phyloP scores from a whole-genome alignment of 495 filamentous ascomycete species.

The Sordaria brevicollis region DNA sequence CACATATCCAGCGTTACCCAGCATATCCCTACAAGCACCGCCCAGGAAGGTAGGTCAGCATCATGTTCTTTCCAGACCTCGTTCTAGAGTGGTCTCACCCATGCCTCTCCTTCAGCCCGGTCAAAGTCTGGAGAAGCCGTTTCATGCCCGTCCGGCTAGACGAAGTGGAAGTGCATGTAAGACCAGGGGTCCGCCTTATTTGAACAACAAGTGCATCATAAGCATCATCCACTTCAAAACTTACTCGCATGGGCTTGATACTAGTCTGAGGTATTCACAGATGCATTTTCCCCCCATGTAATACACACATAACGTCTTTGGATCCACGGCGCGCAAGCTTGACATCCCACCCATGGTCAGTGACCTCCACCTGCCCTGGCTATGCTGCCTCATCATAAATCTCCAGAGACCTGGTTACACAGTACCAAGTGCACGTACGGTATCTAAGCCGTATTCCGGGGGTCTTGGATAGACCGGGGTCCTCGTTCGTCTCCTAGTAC shows the following conservation, averaged over 20 bases:
- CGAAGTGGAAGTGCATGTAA: background rate
- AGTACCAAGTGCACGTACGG: background rate
- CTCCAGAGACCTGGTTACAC: background rate
- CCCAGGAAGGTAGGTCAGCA: background rate
- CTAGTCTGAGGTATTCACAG: background rate
- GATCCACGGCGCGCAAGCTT: background rate
- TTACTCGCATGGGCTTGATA: background rate
- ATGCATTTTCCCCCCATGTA: background rate
- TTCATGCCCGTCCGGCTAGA: background rate
- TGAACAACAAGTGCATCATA: background rate
- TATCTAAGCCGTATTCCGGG: background rate
- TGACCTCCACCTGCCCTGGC: background rate
- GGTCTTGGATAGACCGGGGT: background rate
- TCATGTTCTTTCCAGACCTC: background rate
- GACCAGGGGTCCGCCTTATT: background rate
- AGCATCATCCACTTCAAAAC: background rate
- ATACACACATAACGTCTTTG: background rate
- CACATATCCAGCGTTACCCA: background rate
- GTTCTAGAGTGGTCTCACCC: background rate
- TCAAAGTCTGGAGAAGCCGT: background rate
- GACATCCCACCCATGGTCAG: background rate
- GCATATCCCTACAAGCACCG: background rate
- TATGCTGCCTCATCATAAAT: background rate
- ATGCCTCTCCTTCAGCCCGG: background rate
- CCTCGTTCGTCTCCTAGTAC: background rate